Base-by-base conservation (phyloP, 441 rosid genomes). In the Gossypium schwendimanii region DNA sequence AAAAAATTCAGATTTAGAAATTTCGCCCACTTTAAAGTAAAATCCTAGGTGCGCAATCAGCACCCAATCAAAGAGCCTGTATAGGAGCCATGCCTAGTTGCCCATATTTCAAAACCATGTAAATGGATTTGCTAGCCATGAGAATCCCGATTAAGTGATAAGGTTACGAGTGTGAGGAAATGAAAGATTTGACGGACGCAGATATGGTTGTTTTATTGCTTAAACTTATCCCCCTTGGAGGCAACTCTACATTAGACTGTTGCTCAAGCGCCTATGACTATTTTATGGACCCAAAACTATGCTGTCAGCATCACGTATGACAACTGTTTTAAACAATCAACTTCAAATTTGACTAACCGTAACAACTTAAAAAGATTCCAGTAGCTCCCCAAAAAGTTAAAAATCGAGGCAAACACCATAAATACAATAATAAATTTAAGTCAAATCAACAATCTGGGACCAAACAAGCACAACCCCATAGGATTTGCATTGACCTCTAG, bases 361-460 rank as follows among this genome's bases (percentile, higher is more conserved):
- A 79, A 75, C 45, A 73, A 53, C 77, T 73, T 24, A n/a, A 21
- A 69, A 72, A 65, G 69, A 65, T 58, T 58, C 78, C 63, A 73
- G 60, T 57, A 62, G 72, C 76, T 74, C 73, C 68, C 75, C 69
- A 67, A 52, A 71, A 63, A 66, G 81, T 76, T 55, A 60, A 74
- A 44, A 21, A 69, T 36, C 49, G 58, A 31, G 70, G 57, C 70
- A 59, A 78, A 67, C 71, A 68, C 62, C 68, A 63, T 65, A 69
- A 71, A 68, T 31, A 64, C 83, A 79, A 28, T 47, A 54, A 69
- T 62, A 58, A 39, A 39, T 39, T 50, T 54, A 24, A 26, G 60
- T 72, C 66, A 77, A 76, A 70, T 71, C 66, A 75, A 65, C 67
- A 52, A 69, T 80, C 79, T 72, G 74, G 12, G 75, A 77, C 65